phyloP scores from a whole-genome alignment of 352 stramenopile genomes.

The Phytopythium litorale region DNA sequence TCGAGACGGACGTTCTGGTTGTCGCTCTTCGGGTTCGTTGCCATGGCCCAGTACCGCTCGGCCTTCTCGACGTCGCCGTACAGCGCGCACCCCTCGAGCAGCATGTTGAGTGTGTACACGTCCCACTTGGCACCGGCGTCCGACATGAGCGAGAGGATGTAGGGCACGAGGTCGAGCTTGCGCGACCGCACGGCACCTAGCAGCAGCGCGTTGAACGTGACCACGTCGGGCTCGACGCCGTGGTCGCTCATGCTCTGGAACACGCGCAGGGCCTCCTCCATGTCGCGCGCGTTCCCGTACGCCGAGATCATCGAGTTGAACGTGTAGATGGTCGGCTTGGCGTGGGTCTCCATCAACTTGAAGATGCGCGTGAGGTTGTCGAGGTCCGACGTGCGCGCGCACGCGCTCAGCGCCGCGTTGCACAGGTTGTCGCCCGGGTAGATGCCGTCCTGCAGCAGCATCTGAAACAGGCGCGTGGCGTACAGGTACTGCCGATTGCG shows the following conservation, averaged over 20 bases:
- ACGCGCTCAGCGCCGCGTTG: slow-evolving; percentile 66
- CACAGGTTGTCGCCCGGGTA: slow-evolving; percentile 71
- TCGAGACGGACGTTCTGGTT: slow-evolving; percentile 47
- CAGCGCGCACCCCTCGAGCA: slow-evolving; percentile 60
- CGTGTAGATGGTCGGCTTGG: slow-evolving; percentile 60
- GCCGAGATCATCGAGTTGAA: slow-evolving; percentile 85
- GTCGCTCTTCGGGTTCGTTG: slow-evolving; percentile 21
- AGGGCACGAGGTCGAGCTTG: slow-evolving; percentile 40
- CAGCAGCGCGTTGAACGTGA: slow-evolving; percentile 75
- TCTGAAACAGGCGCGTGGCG: slow-evolving; percentile 53
- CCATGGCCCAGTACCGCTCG: slow-evolving; percentile 53
- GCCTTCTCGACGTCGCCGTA: slow-evolving; percentile 37
- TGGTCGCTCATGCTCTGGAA: slow-evolving; percentile 38
- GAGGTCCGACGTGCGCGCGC: slow-evolving; percentile 55
- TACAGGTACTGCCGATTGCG: slow-evolving; percentile 64
- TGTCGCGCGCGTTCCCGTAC: slow-evolving; percentile 58
- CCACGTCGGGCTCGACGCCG: slow-evolving; percentile 37
- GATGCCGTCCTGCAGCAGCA: slow-evolving; percentile 62
- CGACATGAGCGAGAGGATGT: slow-evolving; percentile 50
- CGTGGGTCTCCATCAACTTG: slow-evolving; percentile 51
- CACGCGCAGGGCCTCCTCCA: slow-evolving; percentile 59
- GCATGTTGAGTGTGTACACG: slow-evolving; percentile 70
- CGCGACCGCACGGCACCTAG: slow-evolving; percentile 51
- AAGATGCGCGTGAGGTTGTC: slow-evolving; percentile 60
- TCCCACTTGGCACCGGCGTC: slow-evolving; percentile 53